These are phyloP conservation scores for Claviceps spartinae DNA, from an alignment of 2,329 filamentous ascomycete genomes.

Conservation along the genomic window DNA sequence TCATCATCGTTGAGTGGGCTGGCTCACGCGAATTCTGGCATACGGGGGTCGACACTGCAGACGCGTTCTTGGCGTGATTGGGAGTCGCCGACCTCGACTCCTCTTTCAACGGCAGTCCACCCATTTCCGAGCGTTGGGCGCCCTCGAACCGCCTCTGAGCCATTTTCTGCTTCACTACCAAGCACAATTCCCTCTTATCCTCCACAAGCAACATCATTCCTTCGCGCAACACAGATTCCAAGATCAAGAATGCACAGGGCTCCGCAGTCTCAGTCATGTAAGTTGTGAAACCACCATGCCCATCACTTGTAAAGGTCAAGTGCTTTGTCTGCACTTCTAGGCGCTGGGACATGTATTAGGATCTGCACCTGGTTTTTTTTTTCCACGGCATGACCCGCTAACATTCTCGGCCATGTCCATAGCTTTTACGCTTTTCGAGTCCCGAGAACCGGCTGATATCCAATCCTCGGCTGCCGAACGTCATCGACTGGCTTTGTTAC, in stretches of 20 bases:
- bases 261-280: constrained; percentile 4
- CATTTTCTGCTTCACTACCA: constrained; percentile 9
- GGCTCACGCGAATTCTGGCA: background rate
- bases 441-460: background rate
- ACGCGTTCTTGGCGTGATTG: constrained; percentile 1
- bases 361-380: background rate
- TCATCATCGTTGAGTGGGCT: background rate
- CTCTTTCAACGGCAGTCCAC: constrained; percentile 8
- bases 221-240: constrained; percentile 3
- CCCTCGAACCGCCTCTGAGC: constrained; percentile 9
- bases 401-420: background rate
- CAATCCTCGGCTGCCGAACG: constrained; percentile 12
- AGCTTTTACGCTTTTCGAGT: background rate
- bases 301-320: too few relatives aligned
- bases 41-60: constrained; percentile 1
- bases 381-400: background rate
- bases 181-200: constrained; percentile 9
- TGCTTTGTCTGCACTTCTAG: too few relatives aligned
- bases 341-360: background rate
- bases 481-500: constrained; percentile 14
- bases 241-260: background rate
- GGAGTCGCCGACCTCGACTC: constrained; percentile 9
- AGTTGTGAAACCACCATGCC: background rate
- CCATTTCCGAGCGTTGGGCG: constrained; percentile 10
- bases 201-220: constrained; percentile 1